Evolutionary conservation across 2,329 filamentous ascomycete genomes (phyloP), one percentile per base, ranked within the genome.

Genomic region (Lachnellula subtilissima): DNA sequence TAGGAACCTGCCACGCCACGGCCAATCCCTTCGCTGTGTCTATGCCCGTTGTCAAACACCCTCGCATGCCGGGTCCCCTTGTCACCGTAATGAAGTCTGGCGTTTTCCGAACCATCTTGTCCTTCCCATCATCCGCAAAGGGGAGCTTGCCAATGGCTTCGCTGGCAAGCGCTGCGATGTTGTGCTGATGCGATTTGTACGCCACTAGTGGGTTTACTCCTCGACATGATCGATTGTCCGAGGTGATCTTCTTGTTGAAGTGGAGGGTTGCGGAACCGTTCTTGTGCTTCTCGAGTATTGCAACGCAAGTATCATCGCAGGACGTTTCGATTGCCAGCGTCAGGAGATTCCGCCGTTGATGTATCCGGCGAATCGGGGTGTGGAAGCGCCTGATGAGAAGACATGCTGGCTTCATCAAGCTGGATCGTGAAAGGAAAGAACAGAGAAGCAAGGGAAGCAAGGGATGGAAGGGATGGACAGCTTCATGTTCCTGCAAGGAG

Each of bases 281-380:
- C 9, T 57, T 22, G 40, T 64, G 65, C 64, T 84, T 86, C 53
- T 89, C 83, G 40, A 97, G 78, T 48, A 97, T 74, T 32, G 93
- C 88, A 19, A 97, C 91, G 56, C 88, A 92, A 1, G 92, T 96
- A 75, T 97, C 93, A 74, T 97, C 93, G 78, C 93, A 94, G 2
- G 88, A 91, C 9, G 87, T 88, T 71, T 94, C 89, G 68, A 94
- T 91, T 52, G 88, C 88, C 49, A 93, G 80, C 5, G 81, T 84
- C 17, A 81, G 69, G 55, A 83, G 75, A 42, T 58, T 60, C 25
- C 72, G 73, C 17, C 57, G 62, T n/a, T 61, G 59, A 8, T 35
- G n/a, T 35, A 42, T 54, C 25, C 35, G 17, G 22, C 19, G 22
- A 32, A 36, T 45, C 2, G 55, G n/a, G 11, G 45, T 28, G 12